Evolutionary conservation across 768 basidiomycete species (phyloP).

Genomic region (Cubamyces lactineus): DNA sequence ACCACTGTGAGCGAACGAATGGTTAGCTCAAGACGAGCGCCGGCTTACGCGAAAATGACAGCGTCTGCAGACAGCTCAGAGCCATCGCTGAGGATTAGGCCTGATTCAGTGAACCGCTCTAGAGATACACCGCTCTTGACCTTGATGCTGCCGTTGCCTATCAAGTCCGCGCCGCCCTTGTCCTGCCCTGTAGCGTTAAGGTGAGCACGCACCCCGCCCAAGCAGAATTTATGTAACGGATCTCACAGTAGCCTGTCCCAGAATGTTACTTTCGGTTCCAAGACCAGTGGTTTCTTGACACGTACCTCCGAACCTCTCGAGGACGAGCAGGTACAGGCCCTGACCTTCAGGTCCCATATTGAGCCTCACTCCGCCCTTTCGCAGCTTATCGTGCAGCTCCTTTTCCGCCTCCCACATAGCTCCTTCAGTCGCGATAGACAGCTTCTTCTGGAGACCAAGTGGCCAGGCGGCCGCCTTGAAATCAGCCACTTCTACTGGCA

Average conservation of each 20-base stretch:
- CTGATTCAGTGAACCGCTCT: slow-evolving; percentile 19
- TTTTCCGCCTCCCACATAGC: slow-evolving; percentile 35
- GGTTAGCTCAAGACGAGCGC: neutral
- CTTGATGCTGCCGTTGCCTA: slow-evolving; percentile 26
- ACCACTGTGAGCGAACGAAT: neutral
- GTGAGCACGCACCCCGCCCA: no score
- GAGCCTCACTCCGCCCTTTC: slow-evolving; percentile 42
- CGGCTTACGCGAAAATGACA: slow-evolving; percentile 36
- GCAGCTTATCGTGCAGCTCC: slow-evolving; percentile 40
- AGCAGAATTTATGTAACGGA: neutral
- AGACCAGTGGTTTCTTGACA: slow-evolving; percentile 16
- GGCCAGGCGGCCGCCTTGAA: slow-evolving; percentile 31
- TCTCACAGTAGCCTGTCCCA: neutral
- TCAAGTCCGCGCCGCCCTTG: slow-evolving; percentile 28
- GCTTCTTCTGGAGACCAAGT: slow-evolving; percentile 29
- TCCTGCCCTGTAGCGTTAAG: slow-evolving; percentile 21
- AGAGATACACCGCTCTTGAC: slow-evolving; percentile 28
- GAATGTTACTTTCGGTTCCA: no score
- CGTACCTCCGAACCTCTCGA: slow-evolving; percentile 40
- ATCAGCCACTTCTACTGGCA: slow-evolving; percentile 32
- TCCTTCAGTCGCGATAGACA: slow-evolving; percentile 25
- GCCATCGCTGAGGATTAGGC: slow-evolving; percentile 36
- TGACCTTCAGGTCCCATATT: slow-evolving; percentile 40
- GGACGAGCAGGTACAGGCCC: slow-evolving; percentile 35
- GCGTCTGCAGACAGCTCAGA: slow-evolving; percentile 34